phyloP scores from a whole-genome alignment of 805 yeast species.

The Priceomyces carsonii region DNA sequence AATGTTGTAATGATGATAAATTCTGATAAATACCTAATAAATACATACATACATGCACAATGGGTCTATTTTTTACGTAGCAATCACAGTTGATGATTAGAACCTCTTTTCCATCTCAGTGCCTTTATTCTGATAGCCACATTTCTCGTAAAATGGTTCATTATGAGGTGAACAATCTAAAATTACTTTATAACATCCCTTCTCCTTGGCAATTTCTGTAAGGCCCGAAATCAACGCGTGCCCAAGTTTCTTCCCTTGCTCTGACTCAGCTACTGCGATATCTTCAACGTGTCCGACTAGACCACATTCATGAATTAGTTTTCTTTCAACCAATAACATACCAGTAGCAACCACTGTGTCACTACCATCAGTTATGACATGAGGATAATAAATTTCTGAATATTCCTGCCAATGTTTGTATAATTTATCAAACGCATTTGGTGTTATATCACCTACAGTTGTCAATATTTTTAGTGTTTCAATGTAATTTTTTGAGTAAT shows the following conservation, averaged over 20 bases:
- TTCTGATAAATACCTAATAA: neutral
- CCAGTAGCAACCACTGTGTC: slow-evolving; percentile 80
- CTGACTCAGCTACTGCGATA: slow-evolving; percentile 70
- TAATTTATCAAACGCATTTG: slow-evolving; percentile 48
- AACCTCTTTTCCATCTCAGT: slow-evolving; percentile 65
- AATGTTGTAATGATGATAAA: neutral
- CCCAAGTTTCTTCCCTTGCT: slow-evolving; percentile 88
- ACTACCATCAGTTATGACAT: slow-evolving; percentile 59
- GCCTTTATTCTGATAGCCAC: slow-evolving; percentile 71
- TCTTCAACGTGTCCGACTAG: slow-evolving; percentile 94
- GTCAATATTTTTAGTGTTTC: slow-evolving; percentile 70
- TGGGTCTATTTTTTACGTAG: no score
- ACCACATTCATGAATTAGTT: slow-evolving; percentile 82
- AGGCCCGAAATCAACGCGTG: slow-evolving; percentile 61
- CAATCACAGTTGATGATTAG: no score
- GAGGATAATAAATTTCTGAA: slow-evolving; percentile 60
- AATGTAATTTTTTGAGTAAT: slow-evolving; percentile 63
- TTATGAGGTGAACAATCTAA: slow-evolving; percentile 86
- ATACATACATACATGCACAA: neutral
- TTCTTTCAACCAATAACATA: slow-evolving; percentile 73
- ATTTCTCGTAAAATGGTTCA: slow-evolving; percentile 83
- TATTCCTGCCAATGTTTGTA: slow-evolving; percentile 58
- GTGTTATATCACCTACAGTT: slow-evolving; percentile 72
- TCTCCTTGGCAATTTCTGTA: slow-evolving; percentile 54
- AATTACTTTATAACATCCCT: slow-evolving; percentile 85